phyloP scores from a whole-genome alignment of 306 rosid species.

The Chamaecrista fasciculata region DNA sequence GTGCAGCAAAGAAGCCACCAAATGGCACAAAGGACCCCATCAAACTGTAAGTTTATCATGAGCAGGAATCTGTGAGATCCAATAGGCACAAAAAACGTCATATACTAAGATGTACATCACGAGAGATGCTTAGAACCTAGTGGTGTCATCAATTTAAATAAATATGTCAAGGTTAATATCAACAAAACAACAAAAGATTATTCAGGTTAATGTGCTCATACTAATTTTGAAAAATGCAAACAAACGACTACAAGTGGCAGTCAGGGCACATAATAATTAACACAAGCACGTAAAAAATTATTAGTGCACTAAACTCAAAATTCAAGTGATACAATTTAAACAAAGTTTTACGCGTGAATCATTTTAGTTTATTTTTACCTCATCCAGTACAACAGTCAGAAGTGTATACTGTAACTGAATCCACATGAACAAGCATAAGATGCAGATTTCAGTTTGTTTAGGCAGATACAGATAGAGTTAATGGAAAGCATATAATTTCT shows the following conservation, averaged over 20 bases:
- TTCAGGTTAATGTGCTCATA: no score
- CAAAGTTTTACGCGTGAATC: not conserved
- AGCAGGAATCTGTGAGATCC: slow-evolving; percentile 56
- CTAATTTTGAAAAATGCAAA: no score
- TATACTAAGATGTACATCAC: slow-evolving; percentile 34
- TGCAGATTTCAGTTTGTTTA: not conserved
- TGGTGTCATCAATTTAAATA: not conserved
- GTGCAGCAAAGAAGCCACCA: slow-evolving; percentile 79
- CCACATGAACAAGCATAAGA: not conserved
- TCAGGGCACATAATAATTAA: not conserved
- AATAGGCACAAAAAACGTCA: slow-evolving; percentile 46
- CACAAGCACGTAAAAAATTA: slow-evolving; percentile 3
- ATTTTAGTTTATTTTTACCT: not conserved
- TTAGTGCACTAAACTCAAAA: no score
- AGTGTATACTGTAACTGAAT: slow-evolving; percentile 6
- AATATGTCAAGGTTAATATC: slow-evolving; percentile 1
- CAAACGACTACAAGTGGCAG: not conserved
- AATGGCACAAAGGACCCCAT: slow-evolving; percentile 97
- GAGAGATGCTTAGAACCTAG: slow-evolving; percentile 21
- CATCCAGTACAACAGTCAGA: not conserved
- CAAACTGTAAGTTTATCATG: slow-evolving; percentile 74
- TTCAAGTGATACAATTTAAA: not conserved
- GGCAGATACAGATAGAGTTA: not conserved
- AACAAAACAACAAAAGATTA: not conserved
- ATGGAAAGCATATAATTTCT: slow-evolving; percentile 1